These are phyloP conservation scores for Teunomyces tritomae DNA, from an alignment of 805 yeast genomes.

Conservation along the genomic window DNA sequence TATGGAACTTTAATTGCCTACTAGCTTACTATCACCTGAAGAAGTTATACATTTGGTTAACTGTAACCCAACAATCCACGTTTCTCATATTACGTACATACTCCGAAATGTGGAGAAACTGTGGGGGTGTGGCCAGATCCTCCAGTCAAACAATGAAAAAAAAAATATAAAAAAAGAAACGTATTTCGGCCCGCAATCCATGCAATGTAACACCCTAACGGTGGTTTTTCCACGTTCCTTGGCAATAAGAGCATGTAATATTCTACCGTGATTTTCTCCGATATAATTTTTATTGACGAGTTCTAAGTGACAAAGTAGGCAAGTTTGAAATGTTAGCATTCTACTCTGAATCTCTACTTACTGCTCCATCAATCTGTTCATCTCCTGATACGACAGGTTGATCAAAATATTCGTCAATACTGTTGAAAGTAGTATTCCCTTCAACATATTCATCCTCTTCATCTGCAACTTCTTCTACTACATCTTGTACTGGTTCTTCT, in stretches of 20 bases:
- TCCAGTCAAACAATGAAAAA: neutral
- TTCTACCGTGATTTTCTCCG: neutral
- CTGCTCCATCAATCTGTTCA: neutral
- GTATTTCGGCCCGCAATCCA: neutral
- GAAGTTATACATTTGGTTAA: neutral
- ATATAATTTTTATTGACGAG: neutral
- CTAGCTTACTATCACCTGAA: too few species aligned
- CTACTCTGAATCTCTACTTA: neutral
- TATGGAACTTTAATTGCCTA: too few species aligned
- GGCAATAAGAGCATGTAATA: neutral
- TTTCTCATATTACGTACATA: too few species aligned
- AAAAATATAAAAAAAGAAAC: neutral
- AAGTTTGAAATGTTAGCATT: neutral
- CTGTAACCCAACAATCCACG: neutral
- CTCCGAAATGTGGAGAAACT: slow-evolving; percentile 1
- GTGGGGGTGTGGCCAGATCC: neutral
- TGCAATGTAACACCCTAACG: neutral
- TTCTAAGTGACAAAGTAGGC: too few species aligned
- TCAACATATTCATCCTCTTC: slow-evolving; percentile 10
- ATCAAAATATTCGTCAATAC: slow-evolving; percentile 2
- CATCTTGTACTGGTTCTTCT: too few species aligned
- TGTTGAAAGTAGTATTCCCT: slow-evolving; percentile 9
- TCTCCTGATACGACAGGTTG: neutral
- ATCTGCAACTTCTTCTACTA: neutral
- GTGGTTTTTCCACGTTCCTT: neutral